phyloP scores from a whole-genome alignment of 1,139 yeast genomes.

The Hyphopichia wangnamkhiaoensis region DNA sequence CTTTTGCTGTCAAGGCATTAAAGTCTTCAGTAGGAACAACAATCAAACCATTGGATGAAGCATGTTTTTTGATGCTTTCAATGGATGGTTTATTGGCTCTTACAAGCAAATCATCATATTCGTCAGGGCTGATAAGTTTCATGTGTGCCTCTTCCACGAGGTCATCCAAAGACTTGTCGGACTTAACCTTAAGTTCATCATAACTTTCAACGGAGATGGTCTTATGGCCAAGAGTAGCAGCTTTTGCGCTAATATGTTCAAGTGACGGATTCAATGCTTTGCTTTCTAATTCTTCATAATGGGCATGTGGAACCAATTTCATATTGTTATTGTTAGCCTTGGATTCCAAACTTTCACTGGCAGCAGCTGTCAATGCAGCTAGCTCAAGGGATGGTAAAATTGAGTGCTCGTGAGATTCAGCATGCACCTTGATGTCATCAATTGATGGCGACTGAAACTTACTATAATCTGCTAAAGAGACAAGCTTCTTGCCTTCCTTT shows the following conservation, averaged over 20 bases:
- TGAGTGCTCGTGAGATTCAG: conserved; percentile 10
- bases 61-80: conserved; percentile 28
- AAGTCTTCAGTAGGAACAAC: conserved; percentile 30
- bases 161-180: conserved; percentile 23
- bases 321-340: conserved; percentile 15
- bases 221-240: conserved; percentile 1
- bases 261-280: conserved; percentile 20
- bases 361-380: conserved; percentile 5
- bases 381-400: conserved; percentile 5
- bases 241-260: conserved; percentile 17
- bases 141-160: conserved; percentile 24
- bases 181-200: conserved; percentile 11
- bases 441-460: conserved; percentile 21
- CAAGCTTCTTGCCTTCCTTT: conserved; percentile 17
- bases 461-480: conserved; percentile 18
- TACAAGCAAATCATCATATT: conserved; percentile 34
- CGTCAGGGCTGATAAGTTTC: conserved; percentile 23
- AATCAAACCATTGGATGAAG: conserved; percentile 28
- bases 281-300: conserved; percentile 15
- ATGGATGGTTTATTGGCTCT: conserved; percentile 41
- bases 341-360: conserved; percentile 12
- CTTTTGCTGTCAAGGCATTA: conserved; percentile 16
- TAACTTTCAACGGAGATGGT: conserved; percentile 10
- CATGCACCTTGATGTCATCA: conserved; percentile 20
- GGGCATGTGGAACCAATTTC: conserved; percentile 13